A percentile compares a stretch with the other conserved stretches of the same genome.
phyloP scores from a whole-genome alignment of 176 grass and related monocot genomes.

The Ensete glaucum region DNA sequence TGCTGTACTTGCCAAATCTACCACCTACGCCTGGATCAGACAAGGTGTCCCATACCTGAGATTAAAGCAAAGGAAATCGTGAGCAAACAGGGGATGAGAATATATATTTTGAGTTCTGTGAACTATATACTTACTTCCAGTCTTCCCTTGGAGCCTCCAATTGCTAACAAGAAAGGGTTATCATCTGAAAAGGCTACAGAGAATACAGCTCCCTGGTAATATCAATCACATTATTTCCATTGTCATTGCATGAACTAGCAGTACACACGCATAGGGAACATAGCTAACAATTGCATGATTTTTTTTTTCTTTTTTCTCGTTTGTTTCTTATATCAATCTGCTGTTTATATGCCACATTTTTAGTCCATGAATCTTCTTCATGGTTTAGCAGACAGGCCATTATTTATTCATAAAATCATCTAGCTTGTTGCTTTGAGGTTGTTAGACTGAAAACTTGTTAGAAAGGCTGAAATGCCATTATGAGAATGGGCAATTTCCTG shows the following conservation, averaged over 20 bases:
- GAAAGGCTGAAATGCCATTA: not conserved
- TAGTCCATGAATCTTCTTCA: no score
- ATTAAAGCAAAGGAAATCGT: not conserved
- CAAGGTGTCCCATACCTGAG: constrained; percentile 51
- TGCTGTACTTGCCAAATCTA: constrained; percentile 35
- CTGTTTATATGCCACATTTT: no score
- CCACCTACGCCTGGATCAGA: constrained; percentile 27
- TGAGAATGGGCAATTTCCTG: not conserved
- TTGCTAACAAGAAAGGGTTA: constrained; percentile 46
- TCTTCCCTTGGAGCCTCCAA: constrained; percentile 64
- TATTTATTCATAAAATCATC: no score
- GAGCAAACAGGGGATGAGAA: not conserved
- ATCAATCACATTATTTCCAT: not conserved
- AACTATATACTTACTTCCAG: constrained; percentile 30
- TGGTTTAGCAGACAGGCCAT: no score
- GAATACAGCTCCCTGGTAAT: constrained; percentile 58
- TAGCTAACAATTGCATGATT: no score
- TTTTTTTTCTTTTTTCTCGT: no score
- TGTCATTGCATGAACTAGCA: not conserved
- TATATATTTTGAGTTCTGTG: not conserved
- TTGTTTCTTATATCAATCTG: no score
- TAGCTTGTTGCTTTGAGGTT: no score
- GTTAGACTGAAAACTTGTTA: no score
- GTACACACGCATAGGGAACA: not conserved
- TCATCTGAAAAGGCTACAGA: constrained; percentile 52